Percentiles rank a stretch among this genome's conserved stretches.
These are phyloP conservation scores for Trametes coccinea DNA, from an alignment of 768 basidiomycete genomes.

Conservation along the genomic window DNA sequence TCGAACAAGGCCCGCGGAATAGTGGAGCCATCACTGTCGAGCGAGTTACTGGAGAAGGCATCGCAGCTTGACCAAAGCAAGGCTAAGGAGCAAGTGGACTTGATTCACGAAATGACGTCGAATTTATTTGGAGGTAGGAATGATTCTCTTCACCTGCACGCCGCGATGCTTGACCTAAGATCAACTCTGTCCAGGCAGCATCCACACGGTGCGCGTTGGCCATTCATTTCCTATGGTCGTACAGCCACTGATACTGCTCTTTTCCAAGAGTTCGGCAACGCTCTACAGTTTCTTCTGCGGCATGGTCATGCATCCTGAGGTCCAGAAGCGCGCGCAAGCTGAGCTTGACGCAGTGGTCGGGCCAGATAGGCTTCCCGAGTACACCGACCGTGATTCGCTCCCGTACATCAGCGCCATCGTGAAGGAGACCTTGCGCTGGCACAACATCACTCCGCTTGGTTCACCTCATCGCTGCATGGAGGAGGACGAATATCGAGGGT, in stretches of 20 bases:
- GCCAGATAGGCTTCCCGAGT: constrained; percentile 12
- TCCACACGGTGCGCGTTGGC: neutral
- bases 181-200: neutral
- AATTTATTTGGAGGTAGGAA: neutral
- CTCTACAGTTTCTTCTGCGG: constrained; percentile 7
- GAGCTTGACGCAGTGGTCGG: constrained; percentile 24
- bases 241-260: neutral
- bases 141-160: neutral
- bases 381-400: constrained; percentile 13
- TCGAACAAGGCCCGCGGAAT: neutral
- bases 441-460: constrained; percentile 8
- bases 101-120: neutral
- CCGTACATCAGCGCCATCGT: constrained; percentile 19
- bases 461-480: constrained; percentile 35
- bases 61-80: neutral
- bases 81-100: neutral
- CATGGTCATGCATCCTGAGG: constrained; percentile 8
- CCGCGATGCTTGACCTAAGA: neutral
- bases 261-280: neutral
- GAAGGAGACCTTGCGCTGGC: constrained; percentile 19
- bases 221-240: neutral
- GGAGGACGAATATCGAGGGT: constrained; percentile 42
- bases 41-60: neutral
- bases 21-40: neutral
- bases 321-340: constrained; percentile 10